phyloP scores from a whole-genome alignment of 495 filamentous ascomycete species.

The Ascobolus immersus region DNA sequence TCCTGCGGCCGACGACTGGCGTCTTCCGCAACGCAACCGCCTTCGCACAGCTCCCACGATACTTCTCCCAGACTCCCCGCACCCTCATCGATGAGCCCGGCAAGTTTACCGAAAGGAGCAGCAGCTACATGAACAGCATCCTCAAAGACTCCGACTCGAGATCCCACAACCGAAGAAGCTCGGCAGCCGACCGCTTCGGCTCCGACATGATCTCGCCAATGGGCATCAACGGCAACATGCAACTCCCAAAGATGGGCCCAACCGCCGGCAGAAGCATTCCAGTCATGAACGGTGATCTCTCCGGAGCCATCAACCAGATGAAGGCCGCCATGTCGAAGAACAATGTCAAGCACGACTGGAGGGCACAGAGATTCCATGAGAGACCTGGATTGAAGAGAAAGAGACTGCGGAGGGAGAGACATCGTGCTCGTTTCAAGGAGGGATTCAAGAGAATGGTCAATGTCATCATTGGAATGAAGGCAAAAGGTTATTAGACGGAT shows the following conservation, averaged over 20 bases:
- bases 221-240: no score
- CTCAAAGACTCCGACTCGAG: constrained; percentile 1
- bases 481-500: constrained; percentile 47
- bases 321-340: constrained; percentile 26
- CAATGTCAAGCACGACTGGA: constrained; percentile 24
- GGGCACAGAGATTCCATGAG: constrained; percentile 40
- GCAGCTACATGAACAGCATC: not conserved
- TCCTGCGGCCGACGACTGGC: constrained; percentile 7
- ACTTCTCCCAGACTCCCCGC: no score
- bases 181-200: not conserved
- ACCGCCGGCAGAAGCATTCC: no score
- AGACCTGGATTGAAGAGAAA: constrained; percentile 48
- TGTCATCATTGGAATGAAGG: constrained; percentile 38
- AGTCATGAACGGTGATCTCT: constrained; percentile 32
- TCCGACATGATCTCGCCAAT: no score
- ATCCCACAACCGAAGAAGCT: not conserved
- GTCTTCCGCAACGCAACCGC: constrained; percentile 1
- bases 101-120: not conserved
- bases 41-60: constrained; percentile 1
- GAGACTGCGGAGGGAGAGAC: constrained; percentile 38
- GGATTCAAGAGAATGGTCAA: constrained; percentile 34
- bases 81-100: not conserved
- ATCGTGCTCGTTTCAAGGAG: constrained; percentile 35
- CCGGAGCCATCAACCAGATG: constrained; percentile 27
- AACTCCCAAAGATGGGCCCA: constrained; percentile 25